A percentile compares a stretch with the other conserved stretches of the same genome.
Evolutionary conservation across 2,329 filamentous ascomycete genomes (phyloP).

Genomic region (Colletotrichum australisinense): DNA sequence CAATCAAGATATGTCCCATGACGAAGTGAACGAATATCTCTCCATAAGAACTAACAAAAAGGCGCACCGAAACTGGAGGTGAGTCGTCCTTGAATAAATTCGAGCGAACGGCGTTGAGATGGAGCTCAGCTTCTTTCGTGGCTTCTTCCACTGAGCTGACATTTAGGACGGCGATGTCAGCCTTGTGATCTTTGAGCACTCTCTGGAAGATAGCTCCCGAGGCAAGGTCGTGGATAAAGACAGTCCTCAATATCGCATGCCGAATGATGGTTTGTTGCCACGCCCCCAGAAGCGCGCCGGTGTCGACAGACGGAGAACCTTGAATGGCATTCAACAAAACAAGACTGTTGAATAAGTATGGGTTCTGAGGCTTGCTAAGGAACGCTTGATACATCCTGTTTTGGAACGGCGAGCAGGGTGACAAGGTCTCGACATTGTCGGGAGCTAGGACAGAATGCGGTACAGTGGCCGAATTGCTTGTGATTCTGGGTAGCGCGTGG

Average conservation of each 20-base stretch:
- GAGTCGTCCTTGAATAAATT: not conserved
- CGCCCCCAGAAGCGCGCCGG: slow-evolving; percentile 58
- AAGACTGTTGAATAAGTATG: slow-evolving; percentile 54
- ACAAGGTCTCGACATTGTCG: slow-evolving; percentile 38
- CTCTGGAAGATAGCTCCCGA: slow-evolving; percentile 45
- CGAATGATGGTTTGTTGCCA: slow-evolving; percentile 66
- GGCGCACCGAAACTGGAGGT: not conserved
- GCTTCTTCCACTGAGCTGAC: slow-evolving; percentile 5
- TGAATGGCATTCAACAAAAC: slow-evolving; percentile 42
- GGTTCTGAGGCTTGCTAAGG: not conserved
- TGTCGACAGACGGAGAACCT: slow-evolving; percentile 42
- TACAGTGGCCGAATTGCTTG: not conserved
- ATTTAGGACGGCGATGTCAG: not conserved
- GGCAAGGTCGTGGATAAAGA: slow-evolving; percentile 61
- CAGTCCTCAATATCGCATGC: slow-evolving; percentile 74
- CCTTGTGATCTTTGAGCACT: slow-evolving; percentile 45
- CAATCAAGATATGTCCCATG: slow-evolving; percentile 17
- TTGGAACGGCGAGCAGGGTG: slow-evolving; percentile 62
- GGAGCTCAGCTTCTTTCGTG: not conserved
- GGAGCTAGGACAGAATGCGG: not conserved
- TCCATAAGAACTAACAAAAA: not conserved
- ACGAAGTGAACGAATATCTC: not conserved
- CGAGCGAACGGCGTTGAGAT: not conserved
- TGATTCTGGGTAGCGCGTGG: not conserved
- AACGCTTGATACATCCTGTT: slow-evolving; percentile 64